A percentile compares a stretch with the other conserved stretches of the same genome.
These are phyloP conservation scores for Phyllachora maydis DNA, from an alignment of 2,329 filamentous ascomycete species.

Conservation along the genomic window DNA sequence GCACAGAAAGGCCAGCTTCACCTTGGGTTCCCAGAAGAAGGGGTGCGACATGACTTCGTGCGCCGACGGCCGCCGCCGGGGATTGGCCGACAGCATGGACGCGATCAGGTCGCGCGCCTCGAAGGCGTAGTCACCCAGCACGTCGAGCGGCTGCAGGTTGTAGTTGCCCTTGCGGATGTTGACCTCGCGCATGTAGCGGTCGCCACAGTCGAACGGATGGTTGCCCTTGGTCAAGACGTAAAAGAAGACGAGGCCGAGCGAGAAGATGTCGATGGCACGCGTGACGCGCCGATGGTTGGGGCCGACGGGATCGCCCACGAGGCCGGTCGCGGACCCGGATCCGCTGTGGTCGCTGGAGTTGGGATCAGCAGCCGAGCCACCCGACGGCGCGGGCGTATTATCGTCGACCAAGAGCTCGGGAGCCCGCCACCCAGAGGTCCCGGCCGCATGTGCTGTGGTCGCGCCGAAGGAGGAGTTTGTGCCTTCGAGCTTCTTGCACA, in stretches of 20 bases:
- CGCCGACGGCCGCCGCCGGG: slow-evolving; percentile 45
- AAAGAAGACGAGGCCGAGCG: slow-evolving; percentile 91
- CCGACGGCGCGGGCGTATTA: slow-evolving; percentile 30
- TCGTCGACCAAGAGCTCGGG: slow-evolving; percentile 79
- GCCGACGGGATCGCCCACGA: slow-evolving; percentile 16
- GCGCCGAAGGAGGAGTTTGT: slow-evolving; percentile 89
- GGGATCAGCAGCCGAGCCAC: slow-evolving; percentile 21
- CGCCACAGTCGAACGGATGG: slow-evolving; percentile 87
- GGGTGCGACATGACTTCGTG: slow-evolving; percentile 74
- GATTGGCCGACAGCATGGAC: slow-evolving; percentile 47
- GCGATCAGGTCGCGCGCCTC: slow-evolving; percentile 77
- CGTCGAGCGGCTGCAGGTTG: slow-evolving; percentile 48
- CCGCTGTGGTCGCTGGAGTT: slow-evolving; percentile 35
- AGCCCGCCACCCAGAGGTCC: slow-evolving; percentile 90
- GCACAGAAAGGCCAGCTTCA: slow-evolving; percentile 79
- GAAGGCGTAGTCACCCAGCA: slow-evolving; percentile 62
- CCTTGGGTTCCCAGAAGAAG: slow-evolving; percentile 91
- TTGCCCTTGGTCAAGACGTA: slow-evolving; percentile 88
- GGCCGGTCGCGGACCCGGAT: slow-evolving; percentile 5
- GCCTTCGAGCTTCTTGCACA: slow-evolving; percentile 92
- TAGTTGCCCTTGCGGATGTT: slow-evolving; percentile 88
- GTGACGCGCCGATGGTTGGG: slow-evolving; percentile 64
- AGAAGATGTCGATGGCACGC: slow-evolving; percentile 93
- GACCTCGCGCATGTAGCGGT: slow-evolving; percentile 86
- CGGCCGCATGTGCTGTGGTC: slow-evolving; percentile 80